These are phyloP conservation scores for Solanum neorickii DNA, from an alignment of 257 asterid genomes.

Conservation along the genomic window DNA sequence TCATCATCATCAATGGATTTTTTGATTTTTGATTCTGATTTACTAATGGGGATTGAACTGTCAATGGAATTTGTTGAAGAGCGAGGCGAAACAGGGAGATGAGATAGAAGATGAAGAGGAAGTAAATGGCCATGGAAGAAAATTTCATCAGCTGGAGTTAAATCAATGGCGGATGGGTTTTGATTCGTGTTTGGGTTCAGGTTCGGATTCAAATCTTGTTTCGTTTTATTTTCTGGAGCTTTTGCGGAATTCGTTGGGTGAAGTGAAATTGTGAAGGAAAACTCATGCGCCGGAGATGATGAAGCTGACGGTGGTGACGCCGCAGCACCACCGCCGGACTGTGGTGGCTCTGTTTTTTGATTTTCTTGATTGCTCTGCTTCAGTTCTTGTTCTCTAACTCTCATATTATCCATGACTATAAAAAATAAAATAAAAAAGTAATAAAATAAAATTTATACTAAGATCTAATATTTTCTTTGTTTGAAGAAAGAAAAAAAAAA, in stretches of 20 bases:
- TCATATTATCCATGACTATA: conserved; percentile 13
- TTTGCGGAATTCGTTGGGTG: conserved; percentile 15
- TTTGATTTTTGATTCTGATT: conserved; percentile 6
- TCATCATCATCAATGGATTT: background rate
- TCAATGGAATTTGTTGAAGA: conserved; percentile 56
- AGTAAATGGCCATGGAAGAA: conserved; percentile 91
- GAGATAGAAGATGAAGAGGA: conserved; percentile 79
- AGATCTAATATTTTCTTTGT: background rate
- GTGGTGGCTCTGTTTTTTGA: background rate
- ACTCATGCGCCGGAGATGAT: conserved; percentile 88
- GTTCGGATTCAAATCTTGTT: background rate
- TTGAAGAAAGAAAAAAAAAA: background rate
- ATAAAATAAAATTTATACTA: background rate
- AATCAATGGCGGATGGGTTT: conserved; percentile 35
- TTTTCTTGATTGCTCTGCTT: background rate
- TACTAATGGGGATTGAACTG: conserved; percentile 48
- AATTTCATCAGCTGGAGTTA: conserved; percentile 94
- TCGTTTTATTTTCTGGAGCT: background rate
- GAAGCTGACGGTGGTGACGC: conserved; percentile 37
- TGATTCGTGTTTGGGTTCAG: background rate
- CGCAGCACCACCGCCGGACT: background rate
- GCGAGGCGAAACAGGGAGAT: conserved; percentile 59
- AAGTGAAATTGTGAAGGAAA: conserved; percentile 78
- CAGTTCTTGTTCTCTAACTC: background rate
- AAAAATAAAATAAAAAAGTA: background rate